Conservation (phyloP, 768 basidiomycete genomes). For the Solioccasus polychromus region DNA sequence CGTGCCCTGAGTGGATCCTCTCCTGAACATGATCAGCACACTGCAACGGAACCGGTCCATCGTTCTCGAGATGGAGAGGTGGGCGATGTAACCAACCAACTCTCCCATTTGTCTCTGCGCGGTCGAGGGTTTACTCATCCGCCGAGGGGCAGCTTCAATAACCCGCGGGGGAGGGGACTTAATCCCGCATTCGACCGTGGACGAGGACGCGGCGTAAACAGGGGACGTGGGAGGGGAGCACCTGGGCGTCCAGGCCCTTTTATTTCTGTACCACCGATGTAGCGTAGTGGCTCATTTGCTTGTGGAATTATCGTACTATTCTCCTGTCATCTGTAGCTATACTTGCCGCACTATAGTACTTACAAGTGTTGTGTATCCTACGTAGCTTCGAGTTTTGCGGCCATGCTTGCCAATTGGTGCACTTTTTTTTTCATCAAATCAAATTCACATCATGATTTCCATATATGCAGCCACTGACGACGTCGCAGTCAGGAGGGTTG, state of each 20-base stretch:
- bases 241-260: conserved; percentile 9
- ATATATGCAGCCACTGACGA: too few species aligned
- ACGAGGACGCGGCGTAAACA: conserved; percentile 28
- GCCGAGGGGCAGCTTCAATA: conserved; percentile 21
- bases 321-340: conserved; percentile 6
- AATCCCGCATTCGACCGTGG: conserved; percentile 29
- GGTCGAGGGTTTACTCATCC: conserved; percentile 17
- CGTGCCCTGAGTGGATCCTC: not conserved
- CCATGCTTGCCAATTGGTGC: too few species aligned
- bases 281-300: not conserved
- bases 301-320: not conserved
- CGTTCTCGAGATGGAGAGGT: conserved; percentile 5
- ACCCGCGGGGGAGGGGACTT: conserved; percentile 34
- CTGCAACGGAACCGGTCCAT: not conserved
- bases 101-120: conserved; percentile 20
- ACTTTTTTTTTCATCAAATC: too few species aligned
- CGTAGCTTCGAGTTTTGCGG: not conserved
- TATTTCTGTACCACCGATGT: conserved; percentile 5
- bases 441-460: too few species aligned
- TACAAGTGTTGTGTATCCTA: not conserved
- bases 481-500: too few species aligned
- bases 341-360: not conserved
- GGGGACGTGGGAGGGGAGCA: conserved; percentile 33
- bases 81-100: not conserved
- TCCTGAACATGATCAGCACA: not conserved